phyloP scores from a whole-genome alignment of 805 yeast genomes.

The Scheffersomyces ergatensis region DNA sequence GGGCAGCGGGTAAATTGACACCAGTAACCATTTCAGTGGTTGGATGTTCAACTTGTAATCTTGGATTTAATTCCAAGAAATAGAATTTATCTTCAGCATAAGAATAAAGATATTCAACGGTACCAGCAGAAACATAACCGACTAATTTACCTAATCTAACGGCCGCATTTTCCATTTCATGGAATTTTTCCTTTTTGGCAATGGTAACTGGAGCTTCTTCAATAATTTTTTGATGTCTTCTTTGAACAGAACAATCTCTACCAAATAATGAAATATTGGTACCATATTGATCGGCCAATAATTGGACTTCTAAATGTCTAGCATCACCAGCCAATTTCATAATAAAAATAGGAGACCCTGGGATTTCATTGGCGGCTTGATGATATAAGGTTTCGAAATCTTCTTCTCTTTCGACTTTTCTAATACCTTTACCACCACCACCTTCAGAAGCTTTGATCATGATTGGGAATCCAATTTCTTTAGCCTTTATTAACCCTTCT shows the following conservation, averaged over 20 bases:
- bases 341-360: slow-evolving; percentile 97
- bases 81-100: slow-evolving; percentile 93
- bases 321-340: slow-evolving; percentile 98
- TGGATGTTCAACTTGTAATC: slow-evolving; percentile 99
- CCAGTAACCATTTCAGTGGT: slow-evolving; percentile 99
- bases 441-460: slow-evolving; percentile 99
- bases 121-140: slow-evolving; percentile 99
- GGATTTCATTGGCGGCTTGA: slow-evolving; percentile 96
- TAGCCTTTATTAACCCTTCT: slow-evolving; percentile 86
- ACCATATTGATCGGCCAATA: slow-evolving; percentile 97
- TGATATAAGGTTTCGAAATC: slow-evolving; percentile 75
- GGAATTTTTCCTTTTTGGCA: slow-evolving; percentile 82
- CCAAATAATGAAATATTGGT: slow-evolving; percentile 96
- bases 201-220: slow-evolving; percentile 99
- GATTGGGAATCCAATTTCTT: slow-evolving; percentile 91
- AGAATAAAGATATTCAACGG: slow-evolving; percentile 95
- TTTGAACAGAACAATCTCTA: slow-evolving; percentile 98
- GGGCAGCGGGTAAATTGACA: slow-evolving; percentile 97
- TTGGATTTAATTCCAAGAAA: slow-evolving; percentile 95
- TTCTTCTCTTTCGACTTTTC: slow-evolving; percentile 85
- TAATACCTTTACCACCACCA: slow-evolving; percentile 99
- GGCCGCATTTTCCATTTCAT: slow-evolving; percentile 94
- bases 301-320: slow-evolving; percentile 96
- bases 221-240: slow-evolving; percentile 98
- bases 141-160: slow-evolving; percentile 95